A percentile compares a stretch with the other conserved stretches of the same genome.
Conservation (phyloP, 257 asterid species). For the Solanum piurae region DNA sequence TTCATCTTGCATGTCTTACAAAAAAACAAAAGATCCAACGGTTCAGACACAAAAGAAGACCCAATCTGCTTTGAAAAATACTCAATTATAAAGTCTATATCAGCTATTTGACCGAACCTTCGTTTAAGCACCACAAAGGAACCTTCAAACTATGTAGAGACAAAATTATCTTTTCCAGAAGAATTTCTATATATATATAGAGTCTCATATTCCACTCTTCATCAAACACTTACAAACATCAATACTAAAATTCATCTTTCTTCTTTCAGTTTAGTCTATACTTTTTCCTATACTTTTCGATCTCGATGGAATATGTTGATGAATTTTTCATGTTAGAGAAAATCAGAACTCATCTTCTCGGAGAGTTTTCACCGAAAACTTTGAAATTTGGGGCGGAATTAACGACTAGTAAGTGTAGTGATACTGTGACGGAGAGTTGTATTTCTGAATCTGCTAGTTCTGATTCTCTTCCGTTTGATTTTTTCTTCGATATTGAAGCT, state of each 20-base stretch:
- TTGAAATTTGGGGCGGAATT: neutral
- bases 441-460: neutral
- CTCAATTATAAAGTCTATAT: no score
- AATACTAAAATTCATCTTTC: neutral
- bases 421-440: neutral
- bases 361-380: constrained; percentile 14
- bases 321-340: neutral
- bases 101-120: neutral
- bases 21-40: neutral
- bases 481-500: neutral
- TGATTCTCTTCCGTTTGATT: neutral
- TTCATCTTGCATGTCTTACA: neutral
- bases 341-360: constrained; percentile 32
- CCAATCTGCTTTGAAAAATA: neutral
- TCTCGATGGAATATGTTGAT: neutral
- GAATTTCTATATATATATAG: neutral
- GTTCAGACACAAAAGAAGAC: neutral
- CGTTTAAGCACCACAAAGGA: neutral
- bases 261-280: neutral
- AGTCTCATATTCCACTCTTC: neutral
- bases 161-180: neutral
- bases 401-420: neutral
- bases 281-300: neutral
- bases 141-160: neutral
- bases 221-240: neutral